Evolutionary conservation across 352 stramenopile species (phyloP), one percentile per base, ranked within the genome.

Genomic region (Globisporangium echinulatum): DNA sequence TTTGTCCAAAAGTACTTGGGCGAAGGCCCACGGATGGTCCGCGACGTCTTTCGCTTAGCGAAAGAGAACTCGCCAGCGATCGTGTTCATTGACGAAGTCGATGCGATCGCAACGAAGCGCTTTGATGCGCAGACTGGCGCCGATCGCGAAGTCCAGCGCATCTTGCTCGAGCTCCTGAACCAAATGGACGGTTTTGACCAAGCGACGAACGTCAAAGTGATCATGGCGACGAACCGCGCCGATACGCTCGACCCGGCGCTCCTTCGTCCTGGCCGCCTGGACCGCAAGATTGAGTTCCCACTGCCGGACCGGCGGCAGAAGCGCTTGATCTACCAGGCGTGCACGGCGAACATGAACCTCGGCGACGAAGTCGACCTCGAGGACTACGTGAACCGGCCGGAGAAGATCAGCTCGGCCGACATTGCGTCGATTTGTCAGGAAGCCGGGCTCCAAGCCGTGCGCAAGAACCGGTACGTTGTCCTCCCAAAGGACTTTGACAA

Each of bases 161-260:
- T 99, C 66, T 72, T 99, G 61, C 85, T 99, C n/a, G 98, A 99
- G 73, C 77, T 99, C 49, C 79, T 99, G 10, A 99, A 99, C 83
- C 98, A 99, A 73, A 99, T 99, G 97, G 98, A 99, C 80, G 98
- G 98, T 36, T 99, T 99, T 64, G 97, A 99, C 79, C 97, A 99
- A 76, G 96, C 90, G 48, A 99, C 97, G 39, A 99, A 99, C 79
- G 97, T 99, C 69, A 99, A 99, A 84, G 96, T 99, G 40, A 99
- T 99, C 68, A 99, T 99, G 97, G 97, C 97, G 4, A 99, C 98
- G 0, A 99, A 99, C 80, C 88, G 98, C 8, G 94, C 96, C 13
- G 98, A 99, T 71, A 99, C 97, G 44, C 74, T 99, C 52, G 98
- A 99, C 79, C 97, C 98, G 40, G 98, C 98, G 36, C 81, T 99